phyloP scores from a whole-genome alignment of 2,329 filamentous ascomycete species.

The Ophiostoma pallidulum region DNA sequence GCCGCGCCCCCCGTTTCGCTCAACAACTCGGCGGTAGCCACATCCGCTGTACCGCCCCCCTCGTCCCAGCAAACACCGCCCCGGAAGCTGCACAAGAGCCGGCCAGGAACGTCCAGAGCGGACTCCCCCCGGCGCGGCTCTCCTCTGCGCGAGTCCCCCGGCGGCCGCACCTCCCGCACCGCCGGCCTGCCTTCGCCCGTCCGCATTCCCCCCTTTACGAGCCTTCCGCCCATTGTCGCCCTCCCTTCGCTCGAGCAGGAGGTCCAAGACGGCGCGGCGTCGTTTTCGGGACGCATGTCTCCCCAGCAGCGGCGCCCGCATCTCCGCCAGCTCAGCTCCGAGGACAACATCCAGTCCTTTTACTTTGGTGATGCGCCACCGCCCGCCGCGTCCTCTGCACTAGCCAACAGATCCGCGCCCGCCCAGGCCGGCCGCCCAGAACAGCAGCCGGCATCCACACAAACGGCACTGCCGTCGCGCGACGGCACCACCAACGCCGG shows the following conservation, averaged over 20 bases:
- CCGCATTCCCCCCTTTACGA: conserved; percentile 25
- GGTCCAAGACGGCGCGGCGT: conserved; percentile 18
- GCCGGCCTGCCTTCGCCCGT: conserved; percentile 18
- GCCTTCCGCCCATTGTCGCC: conserved; percentile 32
- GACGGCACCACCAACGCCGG: not conserved
- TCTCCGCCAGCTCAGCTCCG: conserved; percentile 15
- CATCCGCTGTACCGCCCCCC: conserved; percentile 13
- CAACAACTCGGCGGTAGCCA: not conserved
- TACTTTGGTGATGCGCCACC: conserved; percentile 14
- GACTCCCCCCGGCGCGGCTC: conserved; percentile 13
- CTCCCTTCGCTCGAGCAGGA: conserved; percentile 32
- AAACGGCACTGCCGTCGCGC: conserved; percentile 1
- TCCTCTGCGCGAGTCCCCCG: conserved; percentile 12
- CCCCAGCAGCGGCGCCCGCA: conserved; percentile 7
- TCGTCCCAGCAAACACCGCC: conserved; percentile 22
- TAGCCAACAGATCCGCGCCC: not conserved
- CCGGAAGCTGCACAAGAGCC: conserved; percentile 31
- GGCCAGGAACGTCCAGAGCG: conserved; percentile 23
- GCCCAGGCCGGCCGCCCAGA: not conserved
- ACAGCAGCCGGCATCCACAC: conserved; percentile 5
- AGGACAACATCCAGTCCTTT: conserved; percentile 15
- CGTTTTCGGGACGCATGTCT: conserved; percentile 5
- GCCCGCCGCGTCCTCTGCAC: not conserved
- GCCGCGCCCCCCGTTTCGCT: not conserved
- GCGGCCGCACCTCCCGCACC: conserved; percentile 8